These are phyloP conservation scores for Chaetomium fimeti DNA, from an alignment of 495 filamentous ascomycete species.

Conservation along the genomic window DNA sequence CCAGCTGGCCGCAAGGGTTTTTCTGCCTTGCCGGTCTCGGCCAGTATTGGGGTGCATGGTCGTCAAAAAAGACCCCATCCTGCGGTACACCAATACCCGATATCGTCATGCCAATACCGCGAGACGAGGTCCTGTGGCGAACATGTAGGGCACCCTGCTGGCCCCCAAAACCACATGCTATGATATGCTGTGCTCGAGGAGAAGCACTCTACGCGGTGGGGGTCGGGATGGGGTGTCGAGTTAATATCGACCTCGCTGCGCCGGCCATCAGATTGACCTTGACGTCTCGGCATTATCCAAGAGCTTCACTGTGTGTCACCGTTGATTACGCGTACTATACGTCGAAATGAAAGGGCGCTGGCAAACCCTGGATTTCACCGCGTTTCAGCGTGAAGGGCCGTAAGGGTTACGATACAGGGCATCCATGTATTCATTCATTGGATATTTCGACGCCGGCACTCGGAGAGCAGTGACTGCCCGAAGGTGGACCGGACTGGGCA, in stretches of 20 bases:
- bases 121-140: conserved; percentile 7
- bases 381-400: conserved; percentile 9
- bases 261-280: neutral
- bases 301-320: neutral
- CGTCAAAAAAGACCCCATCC: neutral
- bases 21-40: neutral
- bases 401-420: neutral
- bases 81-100: neutral
- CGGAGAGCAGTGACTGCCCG: neutral
- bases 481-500: neutral
- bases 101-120: neutral
- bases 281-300: conserved; percentile 6
- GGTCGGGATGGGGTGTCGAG: neutral
- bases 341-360: conserved; percentile 13
- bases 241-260: neutral
- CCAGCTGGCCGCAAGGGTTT: neutral
- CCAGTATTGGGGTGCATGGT: neutral
- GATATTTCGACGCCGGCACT: neutral
- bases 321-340: conserved; percentile 3
- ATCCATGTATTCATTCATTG: conserved; percentile 3
- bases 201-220: neutral
- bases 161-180: neutral
- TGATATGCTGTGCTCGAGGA: neutral
- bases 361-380: conserved; percentile 3
- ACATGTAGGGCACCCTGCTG: neutral